Evolutionary conservation across 169 alveolate genomes (phyloP), one percentile per base, ranked within the genome.

Genomic region (Plasmodium cynomolgi): DNA sequence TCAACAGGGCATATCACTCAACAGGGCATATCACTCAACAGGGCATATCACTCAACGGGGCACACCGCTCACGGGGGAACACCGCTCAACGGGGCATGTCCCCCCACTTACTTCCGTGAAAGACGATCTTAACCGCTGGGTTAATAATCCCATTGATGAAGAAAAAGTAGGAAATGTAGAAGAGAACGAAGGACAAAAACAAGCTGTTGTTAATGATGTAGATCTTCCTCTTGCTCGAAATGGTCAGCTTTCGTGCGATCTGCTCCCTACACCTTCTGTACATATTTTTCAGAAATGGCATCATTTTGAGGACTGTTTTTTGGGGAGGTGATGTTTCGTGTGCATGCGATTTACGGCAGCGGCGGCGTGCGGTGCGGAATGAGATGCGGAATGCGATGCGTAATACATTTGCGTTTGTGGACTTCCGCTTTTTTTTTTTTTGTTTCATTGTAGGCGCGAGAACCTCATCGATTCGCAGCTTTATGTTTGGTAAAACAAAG

Each of bases 121-220:
- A 88, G n/a, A 88, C 81, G 9, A 88, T 79, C 54, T 68, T 88
- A 3, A 88, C 94, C 11, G 94, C 94, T 1, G 94, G 94, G 58
- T 88, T 79, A 9, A 88, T 58, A 9, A 88, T 39, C 26, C 94
- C 94, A 88, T 88, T 88, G 86, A 88, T 31, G 47, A 88, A 88
- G 47, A 79, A 88, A 80, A 37, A 88, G 73, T 88, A 88, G 9
- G 94, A 88, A 15, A 81, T 62, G 72, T 88, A 88, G 72, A 88
- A 88, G 20, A 88, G 82, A 41, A 79, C 39, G 50, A 88, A 88
- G 26, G 94, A 88, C 29, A 80, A 23, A 62, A 88, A 80, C 88
- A 88, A 80, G n/a, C 88, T 79, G 6, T 79, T 56, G 79, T 79
- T 80, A 31, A 88, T 74, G 15, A 88, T 29, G 73, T 34, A 79